Percentiles rank a stretch among this genome's conserved stretches.
phyloP scores from a whole-genome alignment of 2,329 filamentous ascomycete species.

The Venturia carpophila region DNA sequence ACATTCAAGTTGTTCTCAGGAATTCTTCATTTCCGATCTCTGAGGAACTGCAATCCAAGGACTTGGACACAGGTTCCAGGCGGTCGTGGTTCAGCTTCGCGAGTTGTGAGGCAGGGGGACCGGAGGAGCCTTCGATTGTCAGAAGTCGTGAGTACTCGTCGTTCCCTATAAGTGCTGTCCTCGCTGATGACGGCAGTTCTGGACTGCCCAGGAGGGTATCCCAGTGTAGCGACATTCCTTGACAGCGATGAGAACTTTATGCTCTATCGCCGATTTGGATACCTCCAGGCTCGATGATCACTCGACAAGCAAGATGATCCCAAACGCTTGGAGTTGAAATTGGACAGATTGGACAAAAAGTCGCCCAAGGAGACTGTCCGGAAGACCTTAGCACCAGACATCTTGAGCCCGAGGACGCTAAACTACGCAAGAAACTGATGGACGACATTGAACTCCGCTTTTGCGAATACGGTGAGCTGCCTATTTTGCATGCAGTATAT shows the following conservation, averaged over 20 bases:
- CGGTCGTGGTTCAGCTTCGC: not conserved
- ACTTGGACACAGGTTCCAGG: not conserved
- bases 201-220: slow-evolving; percentile 28
- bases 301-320: slow-evolving; percentile 28
- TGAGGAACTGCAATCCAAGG: not conserved
- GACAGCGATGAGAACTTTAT: slow-evolving; percentile 38
- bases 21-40: not conserved
- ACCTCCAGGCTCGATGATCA: slow-evolving; percentile 33
- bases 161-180: not conserved
- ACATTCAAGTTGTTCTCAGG: not conserved
- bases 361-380: not conserved
- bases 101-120: not conserved
- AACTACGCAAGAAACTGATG: slow-evolving; percentile 17
- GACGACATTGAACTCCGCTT: slow-evolving; percentile 19
- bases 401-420: not conserved
- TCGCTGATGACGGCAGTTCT: not conserved
- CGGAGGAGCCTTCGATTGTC: not conserved
- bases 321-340: slow-evolving; percentile 23
- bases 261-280: slow-evolving; percentile 37
- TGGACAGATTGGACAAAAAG: slow-evolving; percentile 23
- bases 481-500: not conserved
- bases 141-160: not conserved
- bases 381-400: not conserved
- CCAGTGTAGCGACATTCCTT: slow-evolving; percentile 33
- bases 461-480: slow-evolving; percentile 21